Base-by-base conservation (phyloP, 2,329 filamentous ascomycete genomes). In the Verticillium longisporum region DNA sequence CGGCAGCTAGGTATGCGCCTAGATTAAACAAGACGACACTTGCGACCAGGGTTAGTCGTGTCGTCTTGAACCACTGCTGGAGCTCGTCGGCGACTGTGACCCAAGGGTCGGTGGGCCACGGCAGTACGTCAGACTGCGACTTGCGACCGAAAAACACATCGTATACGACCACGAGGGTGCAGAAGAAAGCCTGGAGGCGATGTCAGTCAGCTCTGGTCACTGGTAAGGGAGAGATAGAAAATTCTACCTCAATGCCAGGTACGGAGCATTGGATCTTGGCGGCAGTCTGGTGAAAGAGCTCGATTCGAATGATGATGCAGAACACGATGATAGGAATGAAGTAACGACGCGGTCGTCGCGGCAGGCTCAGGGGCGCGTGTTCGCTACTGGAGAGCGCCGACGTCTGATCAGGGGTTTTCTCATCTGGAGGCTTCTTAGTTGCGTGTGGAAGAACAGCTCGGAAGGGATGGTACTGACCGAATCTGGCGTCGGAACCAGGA, bases 251-350 rank as follows among this genome's bases (percentile, higher is more conserved):
- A 15, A 84, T 65, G 2, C 82, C 82, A 21, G 77, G 72, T 13
- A 70, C 72, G 6, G 80, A 75, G 66, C 83, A 86, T 68, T 84
- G 81, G 38, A 82, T 75, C 61, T 79, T 75, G 32, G 71, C 70
- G 14, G 78, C 74, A 1, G 83, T 76, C 36, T 69, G 72, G 58
- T 82, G 75, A 38, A 80, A 78, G 2, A 80, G 68, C 62, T 83
- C 80, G 15, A 84, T 67, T 4, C 83, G 77, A 9, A 80, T 36
- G 2, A 82, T 71, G 55, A 84, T 72, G 34, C 76, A 76, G 5
- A 75, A 50, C 9, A 82, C 70, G 15, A 84, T 67, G 13, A 75
- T 69, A 1, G 78, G 76, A 2, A 81, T 65, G 55, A 78, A 80
- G 61, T 77, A 78, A 11, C 77, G 74, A 38, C 78, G 74, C 18